Percentiles rank a stretch among this genome's conserved stretches.
Evolutionary conservation across 2,329 filamentous ascomycete species (phyloP).

Genomic region (Fusarium sp.): DNA sequence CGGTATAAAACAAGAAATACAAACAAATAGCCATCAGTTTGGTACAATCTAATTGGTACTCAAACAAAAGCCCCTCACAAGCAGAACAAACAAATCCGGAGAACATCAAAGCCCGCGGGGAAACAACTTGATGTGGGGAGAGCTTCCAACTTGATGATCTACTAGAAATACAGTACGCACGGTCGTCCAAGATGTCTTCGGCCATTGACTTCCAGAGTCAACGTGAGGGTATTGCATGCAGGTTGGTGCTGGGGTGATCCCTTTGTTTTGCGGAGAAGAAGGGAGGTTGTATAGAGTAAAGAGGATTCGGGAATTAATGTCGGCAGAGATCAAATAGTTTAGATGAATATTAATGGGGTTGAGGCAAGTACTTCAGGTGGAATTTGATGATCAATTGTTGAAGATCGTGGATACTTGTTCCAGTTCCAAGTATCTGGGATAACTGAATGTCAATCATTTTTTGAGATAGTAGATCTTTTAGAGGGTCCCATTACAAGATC

Average conservation of each 20-base stretch:
- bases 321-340: neutral
- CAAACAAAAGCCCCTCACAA: neutral
- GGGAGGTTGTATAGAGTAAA: neutral
- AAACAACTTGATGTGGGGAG: constrained; percentile 11
- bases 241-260: constrained; percentile 8
- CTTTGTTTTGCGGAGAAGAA: constrained; percentile 16
- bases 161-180: neutral
- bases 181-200: constrained; percentile 1
- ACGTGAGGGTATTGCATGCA: constrained; percentile 6
- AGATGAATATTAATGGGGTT: neutral
- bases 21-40: neutral
- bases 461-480: neutral
- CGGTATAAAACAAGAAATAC: neutral
- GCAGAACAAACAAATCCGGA: neutral
- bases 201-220: constrained; percentile 18
- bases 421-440: neutral
- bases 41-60: neutral
- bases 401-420: neutral
- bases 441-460: neutral
- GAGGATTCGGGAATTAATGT: constrained; percentile 6
- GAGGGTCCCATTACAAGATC: neutral
- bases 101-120: constrained; percentile 7
- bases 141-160: neutral
- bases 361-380: neutral
- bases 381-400: constrained; percentile 2